phyloP scores from a whole-genome alignment of 2,329 filamentous ascomycete genomes.

The Zymoseptoria tritici region DNA sequence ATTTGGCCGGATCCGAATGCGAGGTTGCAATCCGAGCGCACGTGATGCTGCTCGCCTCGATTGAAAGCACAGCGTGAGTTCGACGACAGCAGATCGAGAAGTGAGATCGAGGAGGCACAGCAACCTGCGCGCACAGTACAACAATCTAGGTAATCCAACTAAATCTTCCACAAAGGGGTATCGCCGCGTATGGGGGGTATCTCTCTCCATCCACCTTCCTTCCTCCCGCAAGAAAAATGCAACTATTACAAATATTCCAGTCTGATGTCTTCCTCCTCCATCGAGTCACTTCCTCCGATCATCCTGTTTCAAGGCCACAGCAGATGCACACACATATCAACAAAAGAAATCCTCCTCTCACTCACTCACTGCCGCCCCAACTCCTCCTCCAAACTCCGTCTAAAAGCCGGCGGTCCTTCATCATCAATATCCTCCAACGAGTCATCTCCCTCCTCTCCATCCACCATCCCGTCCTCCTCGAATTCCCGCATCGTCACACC shows the following conservation, averaged over 20 bases:
- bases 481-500: slow-evolving; percentile 38
- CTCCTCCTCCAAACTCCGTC: slow-evolving; percentile 1
- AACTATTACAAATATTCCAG: slow-evolving; percentile 5
- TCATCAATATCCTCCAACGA: background rate
- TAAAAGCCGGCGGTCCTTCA: background rate
- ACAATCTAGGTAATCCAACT: background rate
- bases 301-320: background rate
- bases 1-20: background rate
- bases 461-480: slow-evolving; percentile 44
- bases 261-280: slow-evolving; percentile 18
- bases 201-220: background rate
- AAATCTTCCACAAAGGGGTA: background rate
- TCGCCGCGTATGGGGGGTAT: background rate
- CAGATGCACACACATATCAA: background rate
- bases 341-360: background rate
- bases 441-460: slow-evolving; percentile 39
- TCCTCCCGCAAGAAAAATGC: background rate
- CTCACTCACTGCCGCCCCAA: background rate
- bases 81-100: background rate
- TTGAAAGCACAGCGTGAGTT: too few species aligned
- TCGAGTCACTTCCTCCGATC: too few species aligned
- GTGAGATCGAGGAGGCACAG: background rate
- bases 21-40: background rate
- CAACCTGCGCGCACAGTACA: background rate
- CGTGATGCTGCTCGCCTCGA: background rate